Percentiles rank a stretch among this genome's conserved stretches.
Evolutionary conservation across 257 asterid species (phyloP).

Genomic region (Petunia axillaris): DNA sequence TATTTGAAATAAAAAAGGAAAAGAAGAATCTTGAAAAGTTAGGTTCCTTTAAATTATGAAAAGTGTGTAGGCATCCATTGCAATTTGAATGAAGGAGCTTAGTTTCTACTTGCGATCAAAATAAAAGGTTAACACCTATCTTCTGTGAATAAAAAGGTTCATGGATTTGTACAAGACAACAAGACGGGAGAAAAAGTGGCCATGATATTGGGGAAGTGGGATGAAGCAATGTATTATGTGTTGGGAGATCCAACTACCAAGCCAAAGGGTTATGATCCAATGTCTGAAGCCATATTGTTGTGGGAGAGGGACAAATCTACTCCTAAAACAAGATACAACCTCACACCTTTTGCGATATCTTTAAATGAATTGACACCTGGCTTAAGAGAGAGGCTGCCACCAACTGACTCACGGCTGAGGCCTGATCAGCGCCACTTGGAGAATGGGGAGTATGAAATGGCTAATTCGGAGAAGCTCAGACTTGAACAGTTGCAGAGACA

Average conservation of each 20-base stretch:
- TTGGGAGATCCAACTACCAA: slow-evolving; percentile 90
- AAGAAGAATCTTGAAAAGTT: not conserved
- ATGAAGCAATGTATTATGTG: slow-evolving; percentile 94
- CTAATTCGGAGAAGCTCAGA: slow-evolving; percentile 94
- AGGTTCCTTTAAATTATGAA: not conserved
- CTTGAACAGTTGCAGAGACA: slow-evolving; percentile 99
- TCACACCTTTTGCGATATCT: slow-evolving; percentile 92
- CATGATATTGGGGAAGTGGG: slow-evolving; percentile 93
- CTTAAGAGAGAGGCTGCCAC: slow-evolving; percentile 75
- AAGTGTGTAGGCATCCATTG: not conserved
- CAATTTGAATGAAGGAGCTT: slow-evolving; percentile 12
- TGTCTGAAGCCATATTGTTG: slow-evolving; percentile 86
- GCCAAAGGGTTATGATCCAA: slow-evolving; percentile 98
- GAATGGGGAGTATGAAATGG: slow-evolving; percentile 93
- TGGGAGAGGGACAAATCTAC: slow-evolving; percentile 93
- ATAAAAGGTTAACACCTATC: slow-evolving; percentile 19
- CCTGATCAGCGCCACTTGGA: slow-evolving; percentile 98
- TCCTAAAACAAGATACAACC: slow-evolving; percentile 87
- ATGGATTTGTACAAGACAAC: slow-evolving; percentile 97
- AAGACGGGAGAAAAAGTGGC: slow-evolving; percentile 96
- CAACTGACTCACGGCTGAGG: slow-evolving; percentile 92
- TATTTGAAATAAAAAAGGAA: not conserved
- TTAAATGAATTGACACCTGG: slow-evolving; percentile 87
- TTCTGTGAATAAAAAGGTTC: slow-evolving; percentile 57
- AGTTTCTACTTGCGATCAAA: not conserved